Evolutionary conservation across 108 stramenopile species (phyloP).

Genomic region (Cylindrotheca closterium): DNA sequence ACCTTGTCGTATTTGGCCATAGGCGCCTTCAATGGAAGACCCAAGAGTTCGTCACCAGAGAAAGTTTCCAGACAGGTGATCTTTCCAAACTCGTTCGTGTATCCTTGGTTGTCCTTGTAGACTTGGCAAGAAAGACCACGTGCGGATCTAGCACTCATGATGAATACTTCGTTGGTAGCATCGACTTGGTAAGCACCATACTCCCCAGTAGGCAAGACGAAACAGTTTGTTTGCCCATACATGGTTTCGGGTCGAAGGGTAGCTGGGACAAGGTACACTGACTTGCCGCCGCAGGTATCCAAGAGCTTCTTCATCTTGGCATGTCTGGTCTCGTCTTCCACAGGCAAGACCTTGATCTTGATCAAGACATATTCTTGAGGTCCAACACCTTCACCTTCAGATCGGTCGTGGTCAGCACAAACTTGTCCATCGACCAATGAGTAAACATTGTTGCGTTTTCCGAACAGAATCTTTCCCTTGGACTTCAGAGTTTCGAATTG

Average conservation of each 20-base stretch:
- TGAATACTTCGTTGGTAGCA: slow-evolving; percentile 87
- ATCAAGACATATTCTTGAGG: slow-evolving; percentile 99
- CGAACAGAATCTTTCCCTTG: slow-evolving; percentile 86
- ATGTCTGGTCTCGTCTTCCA: slow-evolving; percentile 77
- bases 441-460: slow-evolving; percentile 96
- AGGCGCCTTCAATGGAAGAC: slow-evolving; percentile 91
- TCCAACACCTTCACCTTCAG: slow-evolving; percentile 95
- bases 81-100: slow-evolving; percentile 84
- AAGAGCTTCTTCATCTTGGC: slow-evolving; percentile 64
- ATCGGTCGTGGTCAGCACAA: slow-evolving; percentile 98
- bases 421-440: slow-evolving; percentile 96
- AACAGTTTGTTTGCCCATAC: slow-evolving; percentile 99
- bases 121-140: slow-evolving; percentile 92
- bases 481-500: slow-evolving; percentile 89
- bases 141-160: slow-evolving; percentile 90
- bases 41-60: slow-evolving; percentile 90
- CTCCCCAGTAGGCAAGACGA: slow-evolving; percentile 94
- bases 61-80: slow-evolving; percentile 81
- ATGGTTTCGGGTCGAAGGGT: slow-evolving; percentile 99
- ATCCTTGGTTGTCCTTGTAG: slow-evolving; percentile 63
- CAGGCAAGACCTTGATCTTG: slow-evolving; percentile 89
- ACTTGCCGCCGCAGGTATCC: slow-evolving; percentile 42
- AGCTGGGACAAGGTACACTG: slow-evolving; percentile 94
- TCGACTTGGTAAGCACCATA: slow-evolving; percentile 95
- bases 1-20: slow-evolving; percentile 92